phyloP scores from a whole-genome alignment of 305 asterid species.

The Fraxinus xanthoxyloides region DNA sequence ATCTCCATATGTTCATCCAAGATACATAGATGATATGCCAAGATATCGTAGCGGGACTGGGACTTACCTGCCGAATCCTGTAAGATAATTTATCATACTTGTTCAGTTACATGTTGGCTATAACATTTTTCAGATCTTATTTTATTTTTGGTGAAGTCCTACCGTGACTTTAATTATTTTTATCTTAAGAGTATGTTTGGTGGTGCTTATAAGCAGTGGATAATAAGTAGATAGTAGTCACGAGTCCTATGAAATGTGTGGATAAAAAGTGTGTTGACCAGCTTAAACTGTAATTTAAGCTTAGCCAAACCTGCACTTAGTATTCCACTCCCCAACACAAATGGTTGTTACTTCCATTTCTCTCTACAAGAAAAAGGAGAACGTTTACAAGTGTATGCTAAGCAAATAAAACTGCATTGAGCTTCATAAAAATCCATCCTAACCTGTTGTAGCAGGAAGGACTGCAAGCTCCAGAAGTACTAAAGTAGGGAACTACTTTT shows the following conservation, averaged over 20 bases:
- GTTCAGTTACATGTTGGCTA: not conserved
- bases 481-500: not conserved
- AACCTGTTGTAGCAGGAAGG: not conserved
- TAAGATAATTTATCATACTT: conserved; percentile 44
- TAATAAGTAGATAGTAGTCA: not conserved
- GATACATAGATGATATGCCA: conserved; percentile 71
- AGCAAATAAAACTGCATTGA: not conserved
- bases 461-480: not conserved
- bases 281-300: not conserved
- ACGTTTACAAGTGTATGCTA: not conserved
- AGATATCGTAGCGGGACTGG: conserved; percentile 94
- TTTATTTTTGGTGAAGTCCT: not conserved
- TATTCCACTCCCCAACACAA: not conserved
- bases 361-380: not conserved
- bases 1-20: conserved; percentile 65
- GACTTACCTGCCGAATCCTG: conserved; percentile 96
- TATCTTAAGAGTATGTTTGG: conserved; percentile 10
- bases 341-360: not conserved
- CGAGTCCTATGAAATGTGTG: not conserved
- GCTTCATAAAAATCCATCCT: not conserved
- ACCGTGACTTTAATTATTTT: not conserved
- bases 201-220: not conserved
- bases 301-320: not conserved
- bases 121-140: not conserved
- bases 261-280: not conserved